phyloP scores from a whole-genome alignment of 2,329 filamentous ascomycete species.

The Talaromyces sp. region DNA sequence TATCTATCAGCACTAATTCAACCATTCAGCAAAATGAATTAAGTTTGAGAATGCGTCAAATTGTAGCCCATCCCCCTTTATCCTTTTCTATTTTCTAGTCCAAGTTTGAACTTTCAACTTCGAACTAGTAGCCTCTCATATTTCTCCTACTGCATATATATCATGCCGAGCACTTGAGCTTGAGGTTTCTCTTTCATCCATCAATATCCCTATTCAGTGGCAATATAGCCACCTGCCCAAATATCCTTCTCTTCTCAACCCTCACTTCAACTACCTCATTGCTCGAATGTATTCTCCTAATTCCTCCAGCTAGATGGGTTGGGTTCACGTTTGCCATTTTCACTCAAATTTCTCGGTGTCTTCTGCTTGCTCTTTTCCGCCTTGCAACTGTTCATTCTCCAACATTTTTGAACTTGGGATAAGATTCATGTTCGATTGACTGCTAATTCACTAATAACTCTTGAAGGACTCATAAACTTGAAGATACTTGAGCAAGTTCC shows the following conservation, averaged over 20 bases:
- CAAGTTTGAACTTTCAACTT: no score
- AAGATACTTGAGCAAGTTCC: neutral
- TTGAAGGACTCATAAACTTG: neutral
- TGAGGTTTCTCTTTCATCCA: neutral
- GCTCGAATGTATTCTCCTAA: neutral
- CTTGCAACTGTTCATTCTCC: neutral
- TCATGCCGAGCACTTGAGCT: neutral
- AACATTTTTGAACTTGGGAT: neutral
- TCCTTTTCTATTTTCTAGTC: no score
- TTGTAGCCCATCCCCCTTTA: no score
- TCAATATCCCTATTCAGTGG: neutral
- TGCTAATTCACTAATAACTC: neutral
- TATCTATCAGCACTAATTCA: conserved; percentile 28
- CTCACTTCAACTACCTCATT: neutral
- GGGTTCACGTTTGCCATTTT: neutral
- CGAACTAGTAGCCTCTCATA: no score
- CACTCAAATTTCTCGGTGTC: neutral
- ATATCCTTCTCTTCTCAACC: neutral
- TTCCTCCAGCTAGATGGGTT: neutral
- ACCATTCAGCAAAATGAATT: neutral
- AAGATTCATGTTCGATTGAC: neutral
- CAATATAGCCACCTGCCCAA: neutral
- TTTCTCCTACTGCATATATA: neutral
- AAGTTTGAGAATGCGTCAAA: conserved; percentile 8
- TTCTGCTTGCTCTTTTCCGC: neutral